Evolutionary conservation across 345 rosid species (phyloP), one percentile per base, ranked within the genome.

Genomic region (Ceriops decandra): DNA sequence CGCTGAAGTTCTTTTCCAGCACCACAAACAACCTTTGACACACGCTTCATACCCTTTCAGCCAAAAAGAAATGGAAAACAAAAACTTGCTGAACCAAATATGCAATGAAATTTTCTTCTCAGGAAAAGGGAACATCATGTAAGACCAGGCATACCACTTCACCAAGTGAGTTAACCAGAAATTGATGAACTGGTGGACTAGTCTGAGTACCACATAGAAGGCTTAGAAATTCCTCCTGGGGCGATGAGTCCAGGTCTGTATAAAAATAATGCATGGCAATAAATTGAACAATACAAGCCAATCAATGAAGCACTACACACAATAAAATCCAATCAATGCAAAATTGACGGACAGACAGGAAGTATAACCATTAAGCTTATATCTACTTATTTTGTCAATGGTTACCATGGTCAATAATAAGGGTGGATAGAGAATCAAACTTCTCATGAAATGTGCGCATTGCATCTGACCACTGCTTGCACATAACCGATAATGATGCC

Each of bases 181-280:
- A 93, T 75, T 93, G 97, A 77, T 91, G 95, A 72, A 91, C 79
- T 26, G 97, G 84, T 57, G 91, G 97, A 83, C 98, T 93, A 58
- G 90, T 89, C 47, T 91, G 85, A 36, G 95, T 90, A 75, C 98
- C 98, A 26, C 88, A 85, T 69, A 93, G 72, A 74, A 93, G 95
- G 79, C 98, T 91, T 57, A 91, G 85, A 85, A 93, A 85, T 76
- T 93, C 96, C 74, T 93, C 98, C 69, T 93, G 95, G 53, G 98
- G 95, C 70, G 90, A 82, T 15, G 98, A 93, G 63, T 91, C 96
- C 71, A 91, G 76, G 64, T 85, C 98, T 93, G 66, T 49, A 57
- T 61, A 77, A 60, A 82, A 74, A 69, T 22, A 31, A 38, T 30
- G 38, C 42, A 63, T 66, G 66, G 8, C 31, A 70, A 53, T 63